Evolutionary conservation across 176 grass and related monocot genomes (phyloP).

Genomic region (Eremochloa ophiuroides): DNA sequence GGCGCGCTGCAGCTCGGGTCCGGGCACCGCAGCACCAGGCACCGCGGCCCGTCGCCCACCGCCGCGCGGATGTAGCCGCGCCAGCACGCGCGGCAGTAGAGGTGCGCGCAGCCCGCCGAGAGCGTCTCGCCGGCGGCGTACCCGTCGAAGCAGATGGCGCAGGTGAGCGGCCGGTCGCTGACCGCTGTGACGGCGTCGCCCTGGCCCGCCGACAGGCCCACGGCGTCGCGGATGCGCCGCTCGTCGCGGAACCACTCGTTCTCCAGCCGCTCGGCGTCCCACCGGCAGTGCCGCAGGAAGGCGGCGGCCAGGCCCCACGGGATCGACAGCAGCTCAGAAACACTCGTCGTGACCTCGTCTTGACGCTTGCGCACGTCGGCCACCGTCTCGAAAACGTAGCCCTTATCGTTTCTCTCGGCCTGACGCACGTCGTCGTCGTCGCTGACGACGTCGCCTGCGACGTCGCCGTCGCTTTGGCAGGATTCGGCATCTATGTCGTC

Average conservation of each 20-base stretch:
- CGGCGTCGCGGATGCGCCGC: not conserved
- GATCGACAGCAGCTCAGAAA: not conserved
- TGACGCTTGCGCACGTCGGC: slow-evolving; percentile 4
- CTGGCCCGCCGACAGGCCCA: not conserved
- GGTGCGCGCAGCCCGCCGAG: slow-evolving; percentile 31
- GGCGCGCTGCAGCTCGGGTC: slow-evolving; percentile 22
- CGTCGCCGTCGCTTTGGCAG: not conserved
- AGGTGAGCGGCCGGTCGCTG: not conserved
- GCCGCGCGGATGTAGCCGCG: slow-evolving; percentile 35
- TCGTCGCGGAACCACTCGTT: slow-evolving; percentile 33
- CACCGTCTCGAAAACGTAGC: not conserved
- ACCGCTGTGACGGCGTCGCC: not conserved
- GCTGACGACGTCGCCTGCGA: not conserved
- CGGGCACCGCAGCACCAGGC: slow-evolving; percentile 45
- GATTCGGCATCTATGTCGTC: no score
- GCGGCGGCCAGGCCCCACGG: not conserved
- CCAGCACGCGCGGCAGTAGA: slow-evolving; percentile 40
- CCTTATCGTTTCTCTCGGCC: no score
- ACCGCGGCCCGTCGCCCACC: slow-evolving; percentile 33
- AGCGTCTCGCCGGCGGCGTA: not conserved
- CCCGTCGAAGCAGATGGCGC: slow-evolving; percentile 28
- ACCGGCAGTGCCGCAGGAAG: slow-evolving; percentile 17
- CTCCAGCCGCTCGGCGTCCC: slow-evolving; percentile 9
- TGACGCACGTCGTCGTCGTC: not conserved
- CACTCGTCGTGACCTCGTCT: not conserved